Evolutionary conservation across 495 filamentous ascomycete genomes (phyloP), one percentile per base, ranked within the genome.

Genomic region (Aspergillus hancockii): DNA sequence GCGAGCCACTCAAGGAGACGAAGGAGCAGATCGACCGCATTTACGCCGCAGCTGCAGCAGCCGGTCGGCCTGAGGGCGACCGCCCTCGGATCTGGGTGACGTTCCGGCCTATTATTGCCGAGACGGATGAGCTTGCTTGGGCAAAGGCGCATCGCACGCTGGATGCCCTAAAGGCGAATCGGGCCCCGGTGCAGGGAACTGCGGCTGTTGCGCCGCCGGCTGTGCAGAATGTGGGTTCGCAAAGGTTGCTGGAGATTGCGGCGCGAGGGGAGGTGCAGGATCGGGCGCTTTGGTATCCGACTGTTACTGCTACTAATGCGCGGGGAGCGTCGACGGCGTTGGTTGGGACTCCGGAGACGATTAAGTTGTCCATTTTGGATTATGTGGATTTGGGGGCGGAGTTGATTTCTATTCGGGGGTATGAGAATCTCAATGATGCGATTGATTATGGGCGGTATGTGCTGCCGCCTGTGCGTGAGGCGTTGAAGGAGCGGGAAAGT

Each of bases 71-170:
- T 1, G 57, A 60, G 22, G 59, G 57, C 3, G 78, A 82, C 53
- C 64, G 74, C 4, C 81, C 81, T 8, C 73, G 79, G 2, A 81
- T 83, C 60, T 83, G 81, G 81, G 81, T 83, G 5, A 82, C 81
- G 5, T 82, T 82, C 73, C 73, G 81, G 16, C 81, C 81, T 19
- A 83, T 83, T 52, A 60, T 77, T 8, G 81, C 81, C 2, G 79
- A 82, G 67, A 82, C 81, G 0, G 80, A 82, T 21, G 81, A 83
- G 30, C 68, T 83, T 23, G 80, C 81, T 12, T 83, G 81, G 80
- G 73, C 65, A 0, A 82, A 81, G 66, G 80, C 81, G 3, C 73
- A 82, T 49, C 70, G 68, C 31, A 82, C 75, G 0, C 71, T 83
- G 30, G 77, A 79, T 43, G 59, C 66, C 6, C 61, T 82, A 18